These are phyloP conservation scores for Cyberlindnera galapagoensis DNA, from an alignment of 805 yeast species.

Conservation along the genomic window DNA sequence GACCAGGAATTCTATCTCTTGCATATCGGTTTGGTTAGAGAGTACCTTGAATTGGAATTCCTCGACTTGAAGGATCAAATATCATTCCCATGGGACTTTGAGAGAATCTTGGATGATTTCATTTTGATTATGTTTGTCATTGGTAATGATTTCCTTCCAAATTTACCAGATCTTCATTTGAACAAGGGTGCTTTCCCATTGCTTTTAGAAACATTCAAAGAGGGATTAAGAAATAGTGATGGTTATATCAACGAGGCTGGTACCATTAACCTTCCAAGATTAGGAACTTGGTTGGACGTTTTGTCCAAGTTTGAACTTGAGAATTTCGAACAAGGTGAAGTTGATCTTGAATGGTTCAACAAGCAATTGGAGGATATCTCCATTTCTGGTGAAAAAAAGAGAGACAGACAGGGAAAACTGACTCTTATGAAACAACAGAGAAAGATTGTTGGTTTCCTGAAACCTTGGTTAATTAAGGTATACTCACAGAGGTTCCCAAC, in stretches of 20 bases:
- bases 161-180: slow-evolving; percentile 86
- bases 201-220: slow-evolving; percentile 80
- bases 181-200: slow-evolving; percentile 97
- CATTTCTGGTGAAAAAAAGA: slow-evolving; percentile 60
- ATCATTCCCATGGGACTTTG: slow-evolving; percentile 71
- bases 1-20: slow-evolving; percentile 77
- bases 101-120: slow-evolving; percentile 85
- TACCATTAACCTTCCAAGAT: slow-evolving; percentile 64
- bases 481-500: slow-evolving; percentile 25
- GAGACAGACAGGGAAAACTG: slow-evolving; percentile 59
- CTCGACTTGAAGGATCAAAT: slow-evolving; percentile 57
- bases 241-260: slow-evolving; percentile 87
- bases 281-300: slow-evolving; percentile 69
- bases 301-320: slow-evolving; percentile 76
- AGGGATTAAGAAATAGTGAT: slow-evolving; percentile 62
- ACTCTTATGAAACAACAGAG: slow-evolving; percentile 67
- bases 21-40: slow-evolving; percentile 84
- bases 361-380: slow-evolving; percentile 76
- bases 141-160: slow-evolving; percentile 97
- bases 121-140: slow-evolving; percentile 88
- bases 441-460: slow-evolving; percentile 53
- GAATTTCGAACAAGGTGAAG: slow-evolving; percentile 75
- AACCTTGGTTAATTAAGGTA: slow-evolving; percentile 39
- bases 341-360: slow-evolving; percentile 90
- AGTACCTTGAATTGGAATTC: slow-evolving; percentile 85